These are phyloP conservation scores for Elaeis guineensis DNA, from an alignment of 176 grass and related monocot species.

Conservation along the genomic window DNA sequence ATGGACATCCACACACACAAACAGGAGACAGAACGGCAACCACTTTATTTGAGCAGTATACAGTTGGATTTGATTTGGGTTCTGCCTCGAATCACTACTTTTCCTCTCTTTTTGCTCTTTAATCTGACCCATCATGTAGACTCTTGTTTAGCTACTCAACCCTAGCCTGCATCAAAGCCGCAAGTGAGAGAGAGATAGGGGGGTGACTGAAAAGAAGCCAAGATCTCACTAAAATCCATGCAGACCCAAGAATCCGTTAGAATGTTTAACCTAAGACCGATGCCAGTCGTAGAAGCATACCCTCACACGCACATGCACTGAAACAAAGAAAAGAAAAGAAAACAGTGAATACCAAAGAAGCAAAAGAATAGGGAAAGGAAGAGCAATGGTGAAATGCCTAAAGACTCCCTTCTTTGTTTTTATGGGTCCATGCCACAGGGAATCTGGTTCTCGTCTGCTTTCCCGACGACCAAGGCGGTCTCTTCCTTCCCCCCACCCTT, in stretches of 20 bases:
- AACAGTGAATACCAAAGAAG: not conserved
- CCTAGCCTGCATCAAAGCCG: too few relatives aligned
- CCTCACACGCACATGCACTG: conserved; percentile 1
- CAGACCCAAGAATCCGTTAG: conserved; percentile 2
- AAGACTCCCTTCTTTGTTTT: not conserved
- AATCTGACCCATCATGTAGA: conserved; percentile 4
- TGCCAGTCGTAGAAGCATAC: not conserved
- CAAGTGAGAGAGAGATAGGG: too few relatives aligned
- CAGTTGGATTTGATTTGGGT: conserved; percentile 7
- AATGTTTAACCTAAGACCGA: not conserved
- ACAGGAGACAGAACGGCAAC: not conserved
- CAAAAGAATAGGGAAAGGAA: not conserved
- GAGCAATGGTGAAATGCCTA: not conserved
- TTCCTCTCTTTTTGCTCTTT: conserved; percentile 9
- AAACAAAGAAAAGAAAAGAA: not conserved
- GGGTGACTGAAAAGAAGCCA: conserved; percentile 3
- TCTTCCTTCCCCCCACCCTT: not conserved
- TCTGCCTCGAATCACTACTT: conserved; percentile 3
- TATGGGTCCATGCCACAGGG: conserved; percentile 10
- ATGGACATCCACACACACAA: conserved; percentile 1
- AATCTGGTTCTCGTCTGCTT: conserved; percentile 4
- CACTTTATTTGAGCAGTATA: conserved; percentile 7
- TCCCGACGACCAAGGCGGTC: conserved; percentile 9
- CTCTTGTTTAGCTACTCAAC: not conserved
- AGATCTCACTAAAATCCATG: conserved; percentile 8